Evolutionary conservation across 2,329 filamentous ascomycete species (phyloP), one percentile per base, ranked within the genome.

Genomic region (Aspergillus latus): DNA sequence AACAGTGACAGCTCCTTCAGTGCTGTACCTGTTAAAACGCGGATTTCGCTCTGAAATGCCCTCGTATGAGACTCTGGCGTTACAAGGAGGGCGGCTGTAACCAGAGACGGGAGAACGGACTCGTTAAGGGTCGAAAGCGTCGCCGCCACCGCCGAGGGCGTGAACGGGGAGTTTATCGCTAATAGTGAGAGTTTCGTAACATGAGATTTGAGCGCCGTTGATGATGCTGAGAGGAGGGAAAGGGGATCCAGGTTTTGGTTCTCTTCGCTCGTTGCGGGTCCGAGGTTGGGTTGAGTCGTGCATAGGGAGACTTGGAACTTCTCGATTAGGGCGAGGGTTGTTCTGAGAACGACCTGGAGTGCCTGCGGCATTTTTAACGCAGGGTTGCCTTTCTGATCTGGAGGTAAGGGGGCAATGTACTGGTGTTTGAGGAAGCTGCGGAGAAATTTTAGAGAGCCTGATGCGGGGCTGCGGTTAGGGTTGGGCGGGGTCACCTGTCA

Each of bases 111-210:
- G 0, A 96, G 79, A n/a, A 89, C 85, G 0, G 85, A 86, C 10
- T 84, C 80, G 21, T 87, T 81, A n/a, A 96, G 80, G 56, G 92
- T 86, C 34, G 84, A 81, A 4, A 97, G 76, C 11, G 95, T 85
- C 26, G 82, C 86, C 8, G 75, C 76, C 34, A 96, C 80, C 4
- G 90, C 92, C 0, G 87, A 86, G 0, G 90, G 86, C 0, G 92
- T 94, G 64, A 96, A 95, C 0, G 93, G 92, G 15, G 90, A 83
- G 67, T 90, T 96, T 67, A 95, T 88, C 1, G 94, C 84, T 10
- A 97, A 82, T 0, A 97, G 86, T 0, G 90, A 93, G 28, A 97
- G 81, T 61, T 96, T 96, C 5, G 92, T 96, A 1, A 87, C 84
- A 69, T 97, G 91, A 0, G 92, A 90, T 69, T 85, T 87, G 57